Percentiles rank a stretch among this genome's conserved stretches.
Conservation (phyloP, 768 basidiomycete species). For the Dioszegia hungarica region DNA sequence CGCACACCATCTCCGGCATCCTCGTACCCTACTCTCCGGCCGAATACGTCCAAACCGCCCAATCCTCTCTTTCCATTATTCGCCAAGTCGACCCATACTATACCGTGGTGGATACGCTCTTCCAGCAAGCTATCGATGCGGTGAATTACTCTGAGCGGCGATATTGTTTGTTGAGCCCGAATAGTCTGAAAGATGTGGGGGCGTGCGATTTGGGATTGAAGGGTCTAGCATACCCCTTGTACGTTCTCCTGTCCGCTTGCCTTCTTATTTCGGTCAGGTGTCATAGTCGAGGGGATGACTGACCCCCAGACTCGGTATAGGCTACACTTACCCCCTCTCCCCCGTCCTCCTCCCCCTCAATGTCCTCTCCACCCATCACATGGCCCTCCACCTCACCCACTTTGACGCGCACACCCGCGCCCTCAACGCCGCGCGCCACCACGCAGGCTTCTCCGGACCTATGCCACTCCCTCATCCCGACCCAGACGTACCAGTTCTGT, state of each 20-base stretch:
- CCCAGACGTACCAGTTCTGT: not conserved
- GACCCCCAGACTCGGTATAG: not conserved
- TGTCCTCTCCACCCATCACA: conserved; percentile 7
- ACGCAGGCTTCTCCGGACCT: conserved; percentile 15
- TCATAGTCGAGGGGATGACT: not conserved
- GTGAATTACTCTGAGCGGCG: not conserved
- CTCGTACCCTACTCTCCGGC: conserved; percentile 2
- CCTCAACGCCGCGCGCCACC: conserved; percentile 14
- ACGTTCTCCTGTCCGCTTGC: not conserved
- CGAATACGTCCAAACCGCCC: conserved; percentile 19
- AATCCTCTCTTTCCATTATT: not conserved
- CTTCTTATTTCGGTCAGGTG: too few species aligned
- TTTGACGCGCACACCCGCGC: conserved; percentile 9
- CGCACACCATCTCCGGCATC: not conserved
- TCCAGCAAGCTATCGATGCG: conserved; percentile 15
- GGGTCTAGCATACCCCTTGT: conserved; percentile 17
- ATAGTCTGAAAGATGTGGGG: conserved; percentile 21
- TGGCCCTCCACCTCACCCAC: not conserved
- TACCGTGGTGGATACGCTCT: conserved; percentile 12
- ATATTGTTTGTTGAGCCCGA: conserved; percentile 16
- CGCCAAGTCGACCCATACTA: conserved; percentile 13
- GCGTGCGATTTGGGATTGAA: conserved; percentile 5
- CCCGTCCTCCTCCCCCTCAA: conserved; percentile 17
- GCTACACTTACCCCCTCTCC: conserved; percentile 17
- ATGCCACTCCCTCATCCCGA: conserved; percentile 10